Conservation (phyloP, 805 yeast species). For the Scheffersomyces ergatensis region DNA sequence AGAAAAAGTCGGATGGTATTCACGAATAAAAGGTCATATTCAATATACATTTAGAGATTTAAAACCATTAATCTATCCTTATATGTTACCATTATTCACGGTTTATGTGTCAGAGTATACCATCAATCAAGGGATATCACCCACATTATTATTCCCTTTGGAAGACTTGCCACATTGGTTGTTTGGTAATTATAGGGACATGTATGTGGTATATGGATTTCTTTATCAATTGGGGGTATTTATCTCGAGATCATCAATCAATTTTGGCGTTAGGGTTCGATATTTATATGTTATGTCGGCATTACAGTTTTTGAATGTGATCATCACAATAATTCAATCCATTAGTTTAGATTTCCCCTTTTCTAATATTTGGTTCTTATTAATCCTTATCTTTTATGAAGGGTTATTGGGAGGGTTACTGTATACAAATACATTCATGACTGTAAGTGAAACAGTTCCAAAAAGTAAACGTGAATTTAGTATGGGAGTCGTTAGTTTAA, state of each 20-base stretch:
- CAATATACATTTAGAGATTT: slow-evolving; percentile 23
- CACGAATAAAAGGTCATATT: slow-evolving; percentile 12
- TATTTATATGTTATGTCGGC: slow-evolving; percentile 60
- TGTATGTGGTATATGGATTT: slow-evolving; percentile 88
- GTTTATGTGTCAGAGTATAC: slow-evolving; percentile 86
- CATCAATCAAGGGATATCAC: slow-evolving; percentile 89
- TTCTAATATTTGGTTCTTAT: slow-evolving; percentile 58
- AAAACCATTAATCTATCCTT: slow-evolving; percentile 53
- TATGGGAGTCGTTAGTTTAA: slow-evolving; percentile 40
- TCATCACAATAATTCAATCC: slow-evolving; percentile 63
- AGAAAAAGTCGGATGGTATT: background rate
- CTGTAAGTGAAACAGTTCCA: slow-evolving; percentile 59
- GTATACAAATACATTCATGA: slow-evolving; percentile 83
- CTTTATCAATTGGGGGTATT: slow-evolving; percentile 91
- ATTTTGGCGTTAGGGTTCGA: slow-evolving; percentile 55
- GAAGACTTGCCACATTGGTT: slow-evolving; percentile 57
- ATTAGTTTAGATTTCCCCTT: slow-evolving; percentile 48
- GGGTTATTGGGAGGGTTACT: slow-evolving; percentile 89
- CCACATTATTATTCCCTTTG: slow-evolving; percentile 79
- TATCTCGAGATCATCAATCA: slow-evolving; percentile 81
- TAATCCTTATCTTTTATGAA: slow-evolving; percentile 74
- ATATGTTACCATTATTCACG: slow-evolving; percentile 77
- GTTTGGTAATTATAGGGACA: slow-evolving; percentile 70
- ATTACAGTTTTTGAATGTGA: slow-evolving; percentile 66
- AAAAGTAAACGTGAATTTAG: slow-evolving; percentile 36